Percentiles rank a stretch among this genome's conserved stretches.
Evolutionary conservation across 768 basidiomycete species (phyloP).

Genomic region (Auriscalpium microsporum): DNA sequence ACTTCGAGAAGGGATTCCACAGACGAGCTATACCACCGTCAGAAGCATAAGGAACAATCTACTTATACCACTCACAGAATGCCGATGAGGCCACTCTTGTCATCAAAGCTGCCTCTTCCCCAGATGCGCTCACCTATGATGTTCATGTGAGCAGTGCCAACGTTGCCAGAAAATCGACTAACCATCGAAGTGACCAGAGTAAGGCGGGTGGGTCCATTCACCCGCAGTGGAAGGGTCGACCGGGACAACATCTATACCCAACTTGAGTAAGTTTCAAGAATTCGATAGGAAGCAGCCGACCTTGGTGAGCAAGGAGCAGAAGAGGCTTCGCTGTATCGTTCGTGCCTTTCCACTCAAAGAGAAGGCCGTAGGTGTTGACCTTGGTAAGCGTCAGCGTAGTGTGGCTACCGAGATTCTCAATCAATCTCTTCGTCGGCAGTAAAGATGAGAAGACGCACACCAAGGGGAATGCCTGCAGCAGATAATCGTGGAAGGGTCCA

Average conservation of each 20-base stretch:
- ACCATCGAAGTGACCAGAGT: constrained; percentile 56
- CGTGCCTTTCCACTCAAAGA: constrained; percentile 52
- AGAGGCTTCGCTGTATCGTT: constrained; percentile 44
- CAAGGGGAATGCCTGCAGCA: constrained; percentile 49
- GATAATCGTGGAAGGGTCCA: constrained; percentile 30
- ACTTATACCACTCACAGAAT: constrained; percentile 18
- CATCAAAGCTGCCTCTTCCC: constrained; percentile 28
- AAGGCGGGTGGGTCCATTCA: constrained; percentile 55
- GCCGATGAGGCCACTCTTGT: constrained; percentile 27
- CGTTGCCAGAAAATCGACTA: neutral
- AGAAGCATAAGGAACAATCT: neutral
- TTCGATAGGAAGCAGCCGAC: constrained; percentile 16
- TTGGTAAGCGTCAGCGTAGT: constrained; percentile 40
- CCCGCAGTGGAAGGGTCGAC: constrained; percentile 48
- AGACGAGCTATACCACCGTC: constrained; percentile 22
- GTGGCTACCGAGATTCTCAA: constrained; percentile 30
- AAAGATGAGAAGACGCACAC: constrained; percentile 30
- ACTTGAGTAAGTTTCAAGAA: neutral
- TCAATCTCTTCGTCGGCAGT: no score
- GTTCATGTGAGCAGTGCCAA: neutral
- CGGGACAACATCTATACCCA: constrained; percentile 55
- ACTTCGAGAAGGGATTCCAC: constrained; percentile 38
- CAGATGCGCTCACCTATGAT: constrained; percentile 20
- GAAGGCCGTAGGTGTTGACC: constrained; percentile 53
- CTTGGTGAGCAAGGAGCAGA: constrained; percentile 46